phyloP scores from a whole-genome alignment of 2,329 filamentous ascomycete genomes.

The Pestalotiopsis fici region DNA sequence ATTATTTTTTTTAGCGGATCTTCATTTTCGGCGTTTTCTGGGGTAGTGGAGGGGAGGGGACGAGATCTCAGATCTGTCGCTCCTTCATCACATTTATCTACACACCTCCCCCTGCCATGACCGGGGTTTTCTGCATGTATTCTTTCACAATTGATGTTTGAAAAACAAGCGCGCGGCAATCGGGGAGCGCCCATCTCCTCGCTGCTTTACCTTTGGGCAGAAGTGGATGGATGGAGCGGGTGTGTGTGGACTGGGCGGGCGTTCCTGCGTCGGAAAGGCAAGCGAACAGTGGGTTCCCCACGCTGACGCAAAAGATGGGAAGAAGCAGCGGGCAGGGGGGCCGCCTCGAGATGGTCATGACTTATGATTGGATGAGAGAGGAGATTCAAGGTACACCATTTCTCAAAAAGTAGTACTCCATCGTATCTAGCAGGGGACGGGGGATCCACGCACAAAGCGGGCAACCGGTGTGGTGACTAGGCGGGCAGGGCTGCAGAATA shows the following conservation, averaged over 20 bases:
- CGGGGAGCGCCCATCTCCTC: slow-evolving; percentile 35
- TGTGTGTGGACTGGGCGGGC: slow-evolving; percentile 22
- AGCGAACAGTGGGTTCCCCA: slow-evolving; percentile 16
- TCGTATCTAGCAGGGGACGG: slow-evolving; percentile 27
- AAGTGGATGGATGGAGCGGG: not conserved
- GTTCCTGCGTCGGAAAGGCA: slow-evolving; percentile 30
- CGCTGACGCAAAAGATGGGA: slow-evolving; percentile 25
- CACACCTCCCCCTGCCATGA: slow-evolving; percentile 25
- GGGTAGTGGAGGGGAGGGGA: slow-evolving; percentile 10
- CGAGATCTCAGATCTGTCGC: slow-evolving; percentile 24
- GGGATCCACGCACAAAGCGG: slow-evolving; percentile 20
- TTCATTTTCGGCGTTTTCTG: slow-evolving; percentile 21
- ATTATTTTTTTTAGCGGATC: slow-evolving; percentile 19
- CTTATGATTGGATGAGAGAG: slow-evolving; percentile 53
- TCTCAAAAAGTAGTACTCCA: slow-evolving; percentile 47
- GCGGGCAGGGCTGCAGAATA: slow-evolving; percentile 22
- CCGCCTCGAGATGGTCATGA: slow-evolving; percentile 49
- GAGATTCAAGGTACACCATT: slow-evolving; percentile 28
- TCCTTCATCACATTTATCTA: slow-evolving; percentile 23
- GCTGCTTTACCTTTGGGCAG: slow-evolving; percentile 36
- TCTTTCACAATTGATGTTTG: slow-evolving; percentile 27
- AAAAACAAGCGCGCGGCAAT: slow-evolving; percentile 21
- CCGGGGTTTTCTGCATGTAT: slow-evolving; percentile 25
- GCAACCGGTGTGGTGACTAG: slow-evolving; percentile 24
- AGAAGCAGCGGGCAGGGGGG: slow-evolving; percentile 16